Evolutionary conservation across 352 stramenopile genomes (phyloP), one percentile per base, ranked within the genome.

Genomic region (Thalassiosira ordinaria): DNA sequence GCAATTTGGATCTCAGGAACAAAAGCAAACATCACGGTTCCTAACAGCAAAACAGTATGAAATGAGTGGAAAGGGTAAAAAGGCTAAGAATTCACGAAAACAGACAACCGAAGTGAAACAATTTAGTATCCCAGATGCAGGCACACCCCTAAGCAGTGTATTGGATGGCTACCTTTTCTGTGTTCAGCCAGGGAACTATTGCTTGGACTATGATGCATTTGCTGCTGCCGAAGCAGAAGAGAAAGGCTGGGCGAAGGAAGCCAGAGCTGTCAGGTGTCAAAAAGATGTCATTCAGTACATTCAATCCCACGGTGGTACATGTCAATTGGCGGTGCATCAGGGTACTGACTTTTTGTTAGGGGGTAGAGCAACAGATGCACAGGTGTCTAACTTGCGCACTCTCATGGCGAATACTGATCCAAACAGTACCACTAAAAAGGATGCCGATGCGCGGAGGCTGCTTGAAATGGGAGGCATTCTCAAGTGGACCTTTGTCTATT

Each of bases 401-500:
- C 24, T 64, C 18, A 65, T 84, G 67, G n/a, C 26, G 41, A 60
- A 63, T 18, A 64, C 20, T 31, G 46, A 67, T 69, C 22, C 70
- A 59, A 56, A 85, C 62, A 55, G 61, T 49, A 71, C 51, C 33
- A 27, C 56, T 0, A 82, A 85, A 33, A 85, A 77, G 22, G 69
- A 73, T 26, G 55, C 41, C 13, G 27, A 76, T 41, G 47, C 80
- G 9, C 52, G 63, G 3, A 66, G 78, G 27, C 37, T 92, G 7
- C 59, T 84, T 51, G 57, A 89, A 71, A 66, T 87, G 18, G 78
- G 80, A 24, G 87, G 82, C 8, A 75, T 94, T 20, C 33, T 91
- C 16, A 91, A 89, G 59, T 94, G 89, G 89, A 91, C 81, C 16
- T 93, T 87, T 72, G 57, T 91, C 35, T 91, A 84, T 68, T 82